phyloP scores from a whole-genome alignment of 805 yeast genomes.

The Isabelozyma pseudorhagii region DNA sequence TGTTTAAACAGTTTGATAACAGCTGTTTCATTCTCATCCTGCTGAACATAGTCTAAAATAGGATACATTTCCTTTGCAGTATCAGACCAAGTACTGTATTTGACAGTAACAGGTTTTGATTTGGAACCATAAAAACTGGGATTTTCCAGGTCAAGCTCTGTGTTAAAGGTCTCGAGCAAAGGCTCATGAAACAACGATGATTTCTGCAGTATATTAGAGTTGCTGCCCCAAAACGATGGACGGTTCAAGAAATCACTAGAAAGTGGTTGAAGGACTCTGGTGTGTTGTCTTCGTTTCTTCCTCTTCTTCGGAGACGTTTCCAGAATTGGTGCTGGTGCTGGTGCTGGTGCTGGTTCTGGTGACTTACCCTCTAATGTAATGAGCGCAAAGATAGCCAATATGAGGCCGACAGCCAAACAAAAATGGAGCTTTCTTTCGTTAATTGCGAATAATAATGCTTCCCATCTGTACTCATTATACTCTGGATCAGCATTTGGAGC shows the following conservation, averaged over 20 bases:
- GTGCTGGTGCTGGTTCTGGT: background rate
- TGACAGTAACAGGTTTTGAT: background rate
- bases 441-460: no score
- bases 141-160: background rate
- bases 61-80: background rate
- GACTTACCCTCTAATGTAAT: no score
- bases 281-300: background rate
- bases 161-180: background rate
- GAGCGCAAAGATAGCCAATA: no score
- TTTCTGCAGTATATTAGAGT: background rate
- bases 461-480: no score
- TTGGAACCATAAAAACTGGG: background rate
- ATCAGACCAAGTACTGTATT: background rate
- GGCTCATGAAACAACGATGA: background rate
- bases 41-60: background rate
- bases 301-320: background rate
- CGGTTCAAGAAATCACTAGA: background rate
- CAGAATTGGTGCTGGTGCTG: background rate
- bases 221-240: background rate
- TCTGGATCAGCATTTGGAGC: no score
- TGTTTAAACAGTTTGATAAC: no score
- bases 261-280: background rate
- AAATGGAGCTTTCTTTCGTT: no score
- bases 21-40: background rate
- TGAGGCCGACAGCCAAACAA: no score